A percentile compares a stretch with the other conserved stretches of the same genome.
Evolutionary conservation across 352 stramenopile genomes (phyloP).

Genomic region (Chrysophaeum taylorii): DNA sequence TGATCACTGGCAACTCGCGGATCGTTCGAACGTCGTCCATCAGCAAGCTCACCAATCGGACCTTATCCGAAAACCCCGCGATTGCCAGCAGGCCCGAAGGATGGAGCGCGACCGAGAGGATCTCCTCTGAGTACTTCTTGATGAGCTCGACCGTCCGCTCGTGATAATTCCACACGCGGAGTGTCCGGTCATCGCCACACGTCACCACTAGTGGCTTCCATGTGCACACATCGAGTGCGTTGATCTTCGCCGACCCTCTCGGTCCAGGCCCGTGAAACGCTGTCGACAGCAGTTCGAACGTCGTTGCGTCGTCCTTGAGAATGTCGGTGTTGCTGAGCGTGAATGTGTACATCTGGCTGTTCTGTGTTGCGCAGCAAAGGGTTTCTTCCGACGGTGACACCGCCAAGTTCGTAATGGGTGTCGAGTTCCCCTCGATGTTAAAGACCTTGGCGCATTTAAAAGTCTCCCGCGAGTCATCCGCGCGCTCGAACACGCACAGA

Average conservation of each 20-base stretch:
- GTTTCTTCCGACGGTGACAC: constrained; percentile 75
- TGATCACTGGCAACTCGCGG: constrained; percentile 71
- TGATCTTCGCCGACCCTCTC: constrained; percentile 17
- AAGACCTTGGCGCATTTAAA: constrained; percentile 78
- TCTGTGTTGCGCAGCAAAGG: constrained; percentile 67
- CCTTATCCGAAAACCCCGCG: constrained; percentile 73
- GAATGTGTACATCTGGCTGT: constrained; percentile 76
- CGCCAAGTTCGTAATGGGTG: constrained; percentile 62
- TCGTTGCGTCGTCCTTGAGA: constrained; percentile 75
- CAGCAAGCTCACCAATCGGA: constrained; percentile 74
- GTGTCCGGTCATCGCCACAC: constrained; percentile 61
- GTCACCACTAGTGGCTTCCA: constrained; percentile 64
- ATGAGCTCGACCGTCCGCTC: constrained; percentile 39
- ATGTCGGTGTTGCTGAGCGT: constrained; percentile 76
- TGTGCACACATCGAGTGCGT: constrained; percentile 57
- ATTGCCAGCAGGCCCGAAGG: constrained; percentile 57
- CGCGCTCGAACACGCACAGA: constrained; percentile 65
- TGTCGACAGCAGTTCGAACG: constrained; percentile 70
- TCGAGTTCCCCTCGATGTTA: constrained; percentile 63
- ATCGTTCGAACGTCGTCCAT: constrained; percentile 76
- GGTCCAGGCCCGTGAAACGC: constrained; percentile 61
- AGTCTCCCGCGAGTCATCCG: constrained; percentile 64
- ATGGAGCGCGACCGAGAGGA: constrained; percentile 30
- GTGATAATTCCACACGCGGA: constrained; percentile 72
- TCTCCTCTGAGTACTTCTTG: constrained; percentile 38